Conservation (phyloP, 129 eudicot genomes). For the Apium graveolens region DNA sequence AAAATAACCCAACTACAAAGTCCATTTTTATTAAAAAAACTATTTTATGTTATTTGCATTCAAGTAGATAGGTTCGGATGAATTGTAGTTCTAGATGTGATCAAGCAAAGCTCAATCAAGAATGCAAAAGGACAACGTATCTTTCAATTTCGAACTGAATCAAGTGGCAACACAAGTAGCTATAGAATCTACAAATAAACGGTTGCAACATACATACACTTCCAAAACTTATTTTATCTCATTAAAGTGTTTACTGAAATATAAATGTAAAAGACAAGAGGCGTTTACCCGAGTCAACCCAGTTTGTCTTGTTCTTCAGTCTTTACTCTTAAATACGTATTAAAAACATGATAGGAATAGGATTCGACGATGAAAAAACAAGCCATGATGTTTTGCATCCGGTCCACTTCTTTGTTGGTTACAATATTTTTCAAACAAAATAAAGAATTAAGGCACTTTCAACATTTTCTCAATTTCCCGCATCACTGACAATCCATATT, state of each 20-base stretch:
- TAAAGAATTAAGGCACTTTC: neutral
- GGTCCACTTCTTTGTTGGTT: neutral
- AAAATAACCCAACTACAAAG: too few species aligned
- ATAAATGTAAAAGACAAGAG: neutral
- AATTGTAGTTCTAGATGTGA: neutral
- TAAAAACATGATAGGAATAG: neutral
- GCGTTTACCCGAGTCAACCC: slow-evolving; percentile 4
- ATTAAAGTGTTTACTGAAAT: neutral
- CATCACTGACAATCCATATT: neutral
- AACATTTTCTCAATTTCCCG: neutral
- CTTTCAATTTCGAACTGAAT: neutral
- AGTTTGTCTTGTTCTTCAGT: neutral
- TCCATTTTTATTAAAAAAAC: too few species aligned
- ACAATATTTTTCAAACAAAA: too few species aligned
- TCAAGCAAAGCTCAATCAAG: neutral
- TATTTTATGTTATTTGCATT: too few species aligned
- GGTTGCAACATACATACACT: neutral
- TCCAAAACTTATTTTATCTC: neutral
- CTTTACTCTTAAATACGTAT: neutral
- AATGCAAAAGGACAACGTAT: neutral
- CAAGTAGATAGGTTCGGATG: neutral
- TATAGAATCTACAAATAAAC: neutral
- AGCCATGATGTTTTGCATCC: neutral
- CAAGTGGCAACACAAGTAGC: neutral
- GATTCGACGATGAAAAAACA: neutral